These are phyloP conservation scores for Agaricus subrufescens DNA, from an alignment of 768 basidiomycete genomes.

Conservation along the genomic window DNA sequence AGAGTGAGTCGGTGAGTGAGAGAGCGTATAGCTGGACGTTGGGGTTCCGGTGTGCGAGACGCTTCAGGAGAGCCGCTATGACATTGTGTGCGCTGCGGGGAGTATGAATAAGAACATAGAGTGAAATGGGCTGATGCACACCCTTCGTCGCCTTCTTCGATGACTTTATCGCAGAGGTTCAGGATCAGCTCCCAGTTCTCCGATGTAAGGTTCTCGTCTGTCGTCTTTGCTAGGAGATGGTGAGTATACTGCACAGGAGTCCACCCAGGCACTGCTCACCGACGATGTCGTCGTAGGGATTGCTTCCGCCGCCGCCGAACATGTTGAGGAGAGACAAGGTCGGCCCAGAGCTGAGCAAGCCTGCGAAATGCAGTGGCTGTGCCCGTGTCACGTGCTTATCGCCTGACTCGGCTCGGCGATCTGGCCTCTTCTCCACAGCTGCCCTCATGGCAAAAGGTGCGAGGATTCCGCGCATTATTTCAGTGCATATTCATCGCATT, in stretches of 20 bases:
- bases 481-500: background rate
- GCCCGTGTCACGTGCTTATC: constrained; percentile 14
- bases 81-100: constrained; percentile 77
- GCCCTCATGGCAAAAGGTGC: constrained; percentile 49
- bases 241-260: constrained; percentile 1
- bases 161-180: constrained; percentile 94
- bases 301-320: constrained; percentile 66
- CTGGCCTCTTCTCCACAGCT: background rate
- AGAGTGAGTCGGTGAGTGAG: constrained; percentile 80
- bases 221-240: constrained; percentile 70
- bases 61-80: constrained; percentile 80
- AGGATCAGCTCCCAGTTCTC: constrained; percentile 97
- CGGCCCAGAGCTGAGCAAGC: no score
- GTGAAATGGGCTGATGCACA: constrained; percentile 28
- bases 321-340: constrained; percentile 29
- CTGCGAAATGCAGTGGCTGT: constrained; percentile 22
- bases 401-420: background rate
- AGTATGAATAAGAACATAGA: background rate
- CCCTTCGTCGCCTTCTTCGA: constrained; percentile 86
- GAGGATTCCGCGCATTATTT: background rate
- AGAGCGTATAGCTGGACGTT: constrained; percentile 96
- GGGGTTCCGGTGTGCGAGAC: constrained; percentile 88
- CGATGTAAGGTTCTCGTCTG: constrained; percentile 92
- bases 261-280: constrained; percentile 46
- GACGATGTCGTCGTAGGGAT: constrained; percentile 89